Evolutionary conservation across 176 grass and related monocot species (phyloP).

Genomic region (Rhynchospora tenuis): DNA sequence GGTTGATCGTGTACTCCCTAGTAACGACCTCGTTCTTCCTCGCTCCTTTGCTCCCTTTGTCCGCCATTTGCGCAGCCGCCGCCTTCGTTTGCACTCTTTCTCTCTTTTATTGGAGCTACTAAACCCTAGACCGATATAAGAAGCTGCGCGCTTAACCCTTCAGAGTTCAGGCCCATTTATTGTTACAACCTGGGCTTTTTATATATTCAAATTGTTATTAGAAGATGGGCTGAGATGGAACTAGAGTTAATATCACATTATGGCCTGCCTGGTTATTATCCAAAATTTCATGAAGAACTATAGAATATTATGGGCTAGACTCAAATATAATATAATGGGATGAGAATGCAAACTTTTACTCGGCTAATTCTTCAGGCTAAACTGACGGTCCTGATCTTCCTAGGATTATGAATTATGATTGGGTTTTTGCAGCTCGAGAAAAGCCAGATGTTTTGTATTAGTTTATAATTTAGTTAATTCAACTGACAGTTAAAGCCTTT

Average conservation of each 20-base stretch:
- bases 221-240: neutral
- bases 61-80: constrained; percentile 38
- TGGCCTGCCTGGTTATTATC: neutral
- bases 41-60: constrained; percentile 44
- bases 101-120: neutral
- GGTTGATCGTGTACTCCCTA: constrained; percentile 80
- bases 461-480: too few species aligned
- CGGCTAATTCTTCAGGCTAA: neutral
- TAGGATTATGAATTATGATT: neutral
- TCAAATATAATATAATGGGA: neutral
- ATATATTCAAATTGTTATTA: neutral
- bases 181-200: neutral
- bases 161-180: neutral
- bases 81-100: neutral
- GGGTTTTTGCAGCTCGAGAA: too few species aligned
- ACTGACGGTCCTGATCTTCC: neutral
- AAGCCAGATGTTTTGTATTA: too few species aligned
- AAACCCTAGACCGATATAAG: constrained; percentile 20
- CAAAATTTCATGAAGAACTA: neutral
- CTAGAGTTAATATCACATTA: neutral
- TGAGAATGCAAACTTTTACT: neutral
- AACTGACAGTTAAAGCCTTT: too few species aligned
- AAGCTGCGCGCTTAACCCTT: neutral
- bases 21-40: constrained; percentile 82
- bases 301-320: neutral